These are phyloP conservation scores for Hanseniaspora guilliermondii DNA, from an alignment of 805 yeast species.

Conservation along the genomic window DNA sequence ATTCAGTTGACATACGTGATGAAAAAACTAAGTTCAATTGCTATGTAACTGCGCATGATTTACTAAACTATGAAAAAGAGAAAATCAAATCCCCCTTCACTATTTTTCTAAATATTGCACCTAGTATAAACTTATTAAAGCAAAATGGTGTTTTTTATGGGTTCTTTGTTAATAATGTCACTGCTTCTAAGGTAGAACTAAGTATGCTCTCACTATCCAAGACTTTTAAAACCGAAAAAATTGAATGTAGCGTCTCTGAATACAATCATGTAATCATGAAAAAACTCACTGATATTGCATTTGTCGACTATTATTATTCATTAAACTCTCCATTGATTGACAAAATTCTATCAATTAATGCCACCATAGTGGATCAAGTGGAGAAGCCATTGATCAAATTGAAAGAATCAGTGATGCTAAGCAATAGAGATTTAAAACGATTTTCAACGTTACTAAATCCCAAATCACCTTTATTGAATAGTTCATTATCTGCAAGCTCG, in stretches of 20 bases:
- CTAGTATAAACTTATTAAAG: slow-evolving; percentile 15
- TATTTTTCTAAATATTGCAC: slow-evolving; percentile 46
- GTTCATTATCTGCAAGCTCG: not conserved
- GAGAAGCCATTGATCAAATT: slow-evolving; percentile 17
- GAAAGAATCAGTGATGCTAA: slow-evolving; percentile 4
- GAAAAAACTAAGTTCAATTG: slow-evolving; percentile 29
- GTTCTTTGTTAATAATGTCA: not conserved
- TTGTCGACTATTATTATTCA: slow-evolving; percentile 18
- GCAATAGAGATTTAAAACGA: slow-evolving; percentile 4
- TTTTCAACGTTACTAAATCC: slow-evolving; percentile 5
- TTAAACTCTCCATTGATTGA: slow-evolving; percentile 19
- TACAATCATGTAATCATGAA: slow-evolving; percentile 12
- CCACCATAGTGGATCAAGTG: slow-evolving; percentile 17
- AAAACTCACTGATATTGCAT: slow-evolving; percentile 7
- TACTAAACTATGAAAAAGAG: slow-evolving; percentile 40
- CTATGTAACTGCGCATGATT: slow-evolving; percentile 62
- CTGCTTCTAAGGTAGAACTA: slow-evolving; percentile 1
- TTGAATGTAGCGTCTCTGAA: slow-evolving; percentile 6
- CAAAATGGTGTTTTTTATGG: slow-evolving; percentile 15
- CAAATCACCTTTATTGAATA: not conserved
- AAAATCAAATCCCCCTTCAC: slow-evolving; percentile 49
- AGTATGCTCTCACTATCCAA: not conserved
- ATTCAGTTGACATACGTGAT: slow-evolving; percentile 41
- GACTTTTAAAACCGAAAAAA: slow-evolving; percentile 9
- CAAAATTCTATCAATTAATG: slow-evolving; percentile 19